Percentiles rank a stretch among this genome's conserved stretches.
Evolutionary conservation across 257 asterid species (phyloP).

Genomic region (Ligustrum vulgare): DNA sequence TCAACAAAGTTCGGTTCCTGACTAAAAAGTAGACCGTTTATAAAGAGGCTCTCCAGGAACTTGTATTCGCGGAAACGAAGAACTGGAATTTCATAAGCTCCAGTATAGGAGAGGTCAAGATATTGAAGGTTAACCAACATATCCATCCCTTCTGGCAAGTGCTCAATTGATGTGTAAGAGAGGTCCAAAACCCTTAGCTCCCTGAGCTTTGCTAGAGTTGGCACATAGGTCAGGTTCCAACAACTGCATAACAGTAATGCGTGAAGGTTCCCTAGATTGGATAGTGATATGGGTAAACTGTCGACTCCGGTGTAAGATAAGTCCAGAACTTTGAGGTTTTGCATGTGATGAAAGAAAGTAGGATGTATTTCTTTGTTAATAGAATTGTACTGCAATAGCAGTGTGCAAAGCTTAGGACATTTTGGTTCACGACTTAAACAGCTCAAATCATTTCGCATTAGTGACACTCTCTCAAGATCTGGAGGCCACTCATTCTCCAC

Average conservation of each 20-base stretch:
- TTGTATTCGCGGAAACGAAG: constrained; percentile 9
- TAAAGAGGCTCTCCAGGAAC: constrained; percentile 27
- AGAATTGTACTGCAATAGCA: constrained; percentile 37
- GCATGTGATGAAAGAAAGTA: constrained; percentile 28
- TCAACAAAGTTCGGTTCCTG: neutral
- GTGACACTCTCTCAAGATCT: constrained; percentile 34
- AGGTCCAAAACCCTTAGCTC: constrained; percentile 32
- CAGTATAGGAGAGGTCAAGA: constrained; percentile 25
- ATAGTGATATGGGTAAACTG: constrained; percentile 29
- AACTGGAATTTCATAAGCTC: neutral
- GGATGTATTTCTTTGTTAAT: constrained; percentile 22
- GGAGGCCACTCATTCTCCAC: constrained; percentile 24
- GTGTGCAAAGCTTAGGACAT: constrained; percentile 30
- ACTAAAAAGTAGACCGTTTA: neutral
- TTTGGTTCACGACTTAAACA: constrained; percentile 22
- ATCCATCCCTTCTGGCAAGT: constrained; percentile 19
- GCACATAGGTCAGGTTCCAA: constrained; percentile 33
- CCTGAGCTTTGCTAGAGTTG: constrained; percentile 25
- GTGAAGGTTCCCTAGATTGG: constrained; percentile 25
- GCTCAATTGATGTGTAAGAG: constrained; percentile 16
- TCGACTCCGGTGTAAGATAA: constrained; percentile 33
- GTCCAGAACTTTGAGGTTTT: constrained; percentile 28
- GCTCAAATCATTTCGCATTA: constrained; percentile 37
- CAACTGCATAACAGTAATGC: constrained; percentile 35
- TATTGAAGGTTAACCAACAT: constrained; percentile 19